Percentiles rank a stretch among this genome's conserved stretches.
These are phyloP conservation scores for Dichotomocladium elegans DNA, from an alignment of 371 early-diverging fungal genomes.

Conservation along the genomic window DNA sequence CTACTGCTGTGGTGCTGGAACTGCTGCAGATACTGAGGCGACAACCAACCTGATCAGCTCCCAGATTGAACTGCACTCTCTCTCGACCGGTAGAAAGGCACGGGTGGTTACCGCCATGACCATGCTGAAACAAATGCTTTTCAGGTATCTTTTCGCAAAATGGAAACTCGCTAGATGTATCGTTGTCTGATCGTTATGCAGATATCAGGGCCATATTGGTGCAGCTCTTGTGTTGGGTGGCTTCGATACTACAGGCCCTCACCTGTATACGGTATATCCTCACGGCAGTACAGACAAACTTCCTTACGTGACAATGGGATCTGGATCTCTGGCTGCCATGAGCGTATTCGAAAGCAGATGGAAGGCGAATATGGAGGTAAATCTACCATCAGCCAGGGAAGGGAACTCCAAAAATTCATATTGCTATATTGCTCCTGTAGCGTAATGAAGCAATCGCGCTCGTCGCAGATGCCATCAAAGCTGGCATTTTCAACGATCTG, in stretches of 20 bases:
- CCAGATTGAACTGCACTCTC: conserved; percentile 90
- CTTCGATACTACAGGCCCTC: conserved; percentile 89
- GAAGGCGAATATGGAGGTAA: conserved; percentile 81
- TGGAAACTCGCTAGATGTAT: conserved; percentile 1
- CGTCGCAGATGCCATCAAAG: conserved; percentile 94
- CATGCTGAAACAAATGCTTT: conserved; percentile 94
- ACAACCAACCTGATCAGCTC: conserved; percentile 93
- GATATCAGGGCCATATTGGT: conserved; percentile 97
- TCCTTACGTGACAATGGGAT: conserved; percentile 98
- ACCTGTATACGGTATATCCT: conserved; percentile 93
- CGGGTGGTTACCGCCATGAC: conserved; percentile 95
- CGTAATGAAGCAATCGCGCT: conserved; percentile 92
- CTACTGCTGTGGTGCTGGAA: conserved; percentile 99
- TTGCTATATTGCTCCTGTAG: conserved; percentile 34
- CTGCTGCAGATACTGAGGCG: conserved; percentile 98
- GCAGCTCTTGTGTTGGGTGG: conserved; percentile 99
- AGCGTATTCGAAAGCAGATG: conserved; percentile 92
- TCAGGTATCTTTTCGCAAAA: conserved; percentile 53
- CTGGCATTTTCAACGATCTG: conserved; percentile 99
- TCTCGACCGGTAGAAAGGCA: conserved; percentile 87
- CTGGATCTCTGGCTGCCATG: conserved; percentile 98
- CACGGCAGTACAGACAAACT: conserved; percentile 97
- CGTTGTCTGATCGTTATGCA: conserved; percentile 9
- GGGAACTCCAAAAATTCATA: not conserved
- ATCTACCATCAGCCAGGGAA: not conserved